Evolutionary conservation across 164 flowering plant genomes (phyloP), one percentile per base, ranked within the genome.

Genomic region (Liquidambar formosana): DNA sequence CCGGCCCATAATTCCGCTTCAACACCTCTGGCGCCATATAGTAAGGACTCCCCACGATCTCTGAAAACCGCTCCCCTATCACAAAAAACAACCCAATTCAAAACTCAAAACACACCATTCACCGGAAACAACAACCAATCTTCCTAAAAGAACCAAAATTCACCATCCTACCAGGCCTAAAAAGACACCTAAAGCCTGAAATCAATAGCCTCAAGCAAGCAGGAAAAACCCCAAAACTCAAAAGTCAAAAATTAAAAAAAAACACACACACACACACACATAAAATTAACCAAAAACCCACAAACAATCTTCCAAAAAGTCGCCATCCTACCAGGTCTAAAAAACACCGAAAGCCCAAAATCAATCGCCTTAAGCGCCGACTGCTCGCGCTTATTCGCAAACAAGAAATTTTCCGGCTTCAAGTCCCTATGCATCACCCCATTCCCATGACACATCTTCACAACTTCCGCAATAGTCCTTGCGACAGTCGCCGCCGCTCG

Each of bases 21-120:
- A 95, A 69, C 19, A 95, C 99, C 78, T 95, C 99, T 3, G 99
- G 99, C 12, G 98, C 99, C 99, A 95, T 95, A 46, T 95, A 95
- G 71, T 95, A 95, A 0, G 99, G 99, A 81, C 99, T 95, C 64
- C 99, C 99, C 57, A 95, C 99, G 64, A 95, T 93, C 89, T 95
- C 99, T 3, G 94, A 78, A 51, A 88, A 88, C 65, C 70, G 78
- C 64, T 86, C 89, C 14, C 93, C 93, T 88, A 53, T 13, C 52
- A 70, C 14, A 23, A 16, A 64, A 46, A 26, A 63, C 23, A 51
- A 14, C 28, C 18, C 23, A 33, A 5, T 12, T 14, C 53, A 48
- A 63, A 54, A 19, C 22, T 16, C 38, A 46, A 19, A 4, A 45
- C 9, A 26, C 27, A 15, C 43, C 8, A 23, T 8, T 60, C 72